Percentiles rank a stretch among this genome's conserved stretches.
Conservation (phyloP, 805 yeast species). For the Yarrowia sp. region DNA sequence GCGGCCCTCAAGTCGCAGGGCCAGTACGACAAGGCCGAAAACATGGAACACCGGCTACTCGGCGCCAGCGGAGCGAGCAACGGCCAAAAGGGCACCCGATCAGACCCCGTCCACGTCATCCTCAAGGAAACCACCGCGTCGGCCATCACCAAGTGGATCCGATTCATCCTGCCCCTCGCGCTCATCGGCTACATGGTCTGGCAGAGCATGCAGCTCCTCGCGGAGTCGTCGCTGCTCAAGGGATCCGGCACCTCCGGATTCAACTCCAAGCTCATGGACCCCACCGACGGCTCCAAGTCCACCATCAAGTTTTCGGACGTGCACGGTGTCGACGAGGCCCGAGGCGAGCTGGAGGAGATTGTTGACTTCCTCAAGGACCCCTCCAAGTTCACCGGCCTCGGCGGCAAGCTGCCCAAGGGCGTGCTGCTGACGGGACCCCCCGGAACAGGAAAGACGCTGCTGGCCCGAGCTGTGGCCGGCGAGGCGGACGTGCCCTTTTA, state of each 20-base stretch:
- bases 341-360: slow-evolving; percentile 94
- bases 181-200: slow-evolving; percentile 76
- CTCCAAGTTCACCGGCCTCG: slow-evolving; percentile 89
- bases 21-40: slow-evolving; percentile 71
- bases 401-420: slow-evolving; percentile 97
- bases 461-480: slow-evolving; percentile 98
- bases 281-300: slow-evolving; percentile 74
- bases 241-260: slow-evolving; percentile 37
- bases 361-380: slow-evolving; percentile 98
- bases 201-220: slow-evolving; percentile 69
- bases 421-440: slow-evolving; percentile 97
- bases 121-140: slow-evolving; percentile 81
- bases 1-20: slow-evolving; percentile 81
- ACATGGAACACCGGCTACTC: slow-evolving; percentile 39
- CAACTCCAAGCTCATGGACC: slow-evolving; percentile 34
- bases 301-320: slow-evolving; percentile 90
- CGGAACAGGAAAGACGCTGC: slow-evolving; percentile 95
- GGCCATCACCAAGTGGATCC: slow-evolving; percentile 78
- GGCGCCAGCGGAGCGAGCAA: background rate
- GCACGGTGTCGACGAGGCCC: slow-evolving; percentile 97
- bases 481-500: slow-evolving; percentile 99
- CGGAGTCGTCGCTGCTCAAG: slow-evolving; percentile 78
- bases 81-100: slow-evolving; percentile 35
- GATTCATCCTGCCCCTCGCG: slow-evolving; percentile 82
- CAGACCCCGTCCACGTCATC: slow-evolving; percentile 91